Percentiles rank a stretch among this genome's conserved stretches.
phyloP scores from a whole-genome alignment of 345 rosid genomes.

The Salix suchowensis region DNA sequence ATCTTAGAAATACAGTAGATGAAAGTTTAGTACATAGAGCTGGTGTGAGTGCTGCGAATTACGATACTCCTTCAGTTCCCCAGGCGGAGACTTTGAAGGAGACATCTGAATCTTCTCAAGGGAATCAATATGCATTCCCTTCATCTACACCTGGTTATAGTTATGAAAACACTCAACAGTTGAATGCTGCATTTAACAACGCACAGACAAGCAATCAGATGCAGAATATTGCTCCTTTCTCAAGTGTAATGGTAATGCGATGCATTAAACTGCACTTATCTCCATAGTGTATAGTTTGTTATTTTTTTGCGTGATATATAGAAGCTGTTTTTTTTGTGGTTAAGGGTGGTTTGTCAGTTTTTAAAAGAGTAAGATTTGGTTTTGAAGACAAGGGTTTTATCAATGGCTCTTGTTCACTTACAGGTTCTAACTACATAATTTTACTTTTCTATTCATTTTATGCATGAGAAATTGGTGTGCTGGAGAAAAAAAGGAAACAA shows the following conservation, averaged over 20 bases:
- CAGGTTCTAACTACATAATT: background rate
- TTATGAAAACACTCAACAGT: constrained; percentile 61
- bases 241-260: constrained; percentile 69
- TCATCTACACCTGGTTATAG: constrained; percentile 59
- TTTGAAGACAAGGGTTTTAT: background rate
- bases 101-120: constrained; percentile 49
- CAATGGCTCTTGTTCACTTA: background rate
- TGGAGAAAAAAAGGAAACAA: background rate
- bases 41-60: constrained; percentile 43
- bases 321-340: background rate
- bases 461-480: background rate
- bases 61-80: constrained; percentile 57
- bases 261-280: background rate
- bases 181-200: constrained; percentile 52
- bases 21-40: constrained; percentile 48
- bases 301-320: background rate
- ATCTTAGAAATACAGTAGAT: constrained; percentile 51
- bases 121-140: constrained; percentile 65
- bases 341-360: background rate
- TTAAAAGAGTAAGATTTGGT: background rate
- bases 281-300: background rate
- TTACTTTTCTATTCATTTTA: background rate
- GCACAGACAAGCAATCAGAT: constrained; percentile 58
- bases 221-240: constrained; percentile 61
- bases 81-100: constrained; percentile 63